These are phyloP conservation scores for Hemisphaericaspora lyxosophila DNA, from an alignment of 1,139 yeast genomes.

Conservation along the genomic window DNA sequence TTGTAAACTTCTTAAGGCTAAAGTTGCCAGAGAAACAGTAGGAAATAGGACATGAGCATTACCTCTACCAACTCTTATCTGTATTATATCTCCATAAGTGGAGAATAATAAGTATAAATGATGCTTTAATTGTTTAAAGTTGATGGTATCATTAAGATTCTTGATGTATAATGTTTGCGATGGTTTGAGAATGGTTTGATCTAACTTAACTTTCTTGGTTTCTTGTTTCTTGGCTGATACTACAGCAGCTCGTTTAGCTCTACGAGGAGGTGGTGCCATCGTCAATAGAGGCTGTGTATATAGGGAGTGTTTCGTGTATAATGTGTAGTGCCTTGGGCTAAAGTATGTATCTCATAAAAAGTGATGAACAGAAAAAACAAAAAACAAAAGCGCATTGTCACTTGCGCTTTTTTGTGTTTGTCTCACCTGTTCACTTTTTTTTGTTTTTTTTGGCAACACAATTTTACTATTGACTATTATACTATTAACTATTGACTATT, in stretches of 20 bases:
- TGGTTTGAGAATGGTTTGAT: constrained; percentile 13
- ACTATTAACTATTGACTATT: too few species aligned
- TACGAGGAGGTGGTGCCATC: too few species aligned
- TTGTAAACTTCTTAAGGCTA: constrained; percentile 53
- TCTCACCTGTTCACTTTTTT: too few species aligned
- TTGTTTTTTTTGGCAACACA: too few species aligned
- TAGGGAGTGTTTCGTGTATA: too few species aligned
- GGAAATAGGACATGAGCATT: constrained; percentile 72
- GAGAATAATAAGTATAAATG: constrained; percentile 63
- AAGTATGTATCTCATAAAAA: too few species aligned
- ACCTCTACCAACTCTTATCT: constrained; percentile 59
- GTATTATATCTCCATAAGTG: constrained; percentile 67
- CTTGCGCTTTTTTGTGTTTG: too few species aligned
- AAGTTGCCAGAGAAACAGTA: constrained; percentile 48
- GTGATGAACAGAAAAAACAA: too few species aligned
- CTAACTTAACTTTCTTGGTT: constrained; percentile 12
- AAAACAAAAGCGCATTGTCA: too few species aligned
- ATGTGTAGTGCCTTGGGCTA: too few species aligned
- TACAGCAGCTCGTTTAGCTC: neutral
- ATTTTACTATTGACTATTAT: too few species aligned
- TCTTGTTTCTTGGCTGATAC: neutral
- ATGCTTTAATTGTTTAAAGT: constrained; percentile 45
- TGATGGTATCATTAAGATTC: constrained; percentile 65
- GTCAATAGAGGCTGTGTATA: too few species aligned
- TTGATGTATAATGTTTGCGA: constrained; percentile 59